A percentile compares a stretch with the other conserved stretches of the same genome.
Conservation (phyloP, 2,329 filamentous ascomycete species). For the Hypoxylon sp. region DNA sequence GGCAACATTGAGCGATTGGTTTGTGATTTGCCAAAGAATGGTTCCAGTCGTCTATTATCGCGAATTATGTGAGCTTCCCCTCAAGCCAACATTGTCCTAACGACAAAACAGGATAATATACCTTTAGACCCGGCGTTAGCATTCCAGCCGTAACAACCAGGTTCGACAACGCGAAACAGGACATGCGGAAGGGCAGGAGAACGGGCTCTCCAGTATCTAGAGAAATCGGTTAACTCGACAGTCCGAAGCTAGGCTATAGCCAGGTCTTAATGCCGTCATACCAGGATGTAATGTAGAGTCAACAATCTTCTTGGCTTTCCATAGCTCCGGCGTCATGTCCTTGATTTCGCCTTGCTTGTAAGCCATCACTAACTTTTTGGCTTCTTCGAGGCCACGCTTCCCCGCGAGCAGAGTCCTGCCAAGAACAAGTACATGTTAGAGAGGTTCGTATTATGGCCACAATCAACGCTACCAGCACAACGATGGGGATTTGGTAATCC, state of each 20-base stretch:
- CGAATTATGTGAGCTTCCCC: conserved; percentile 30
- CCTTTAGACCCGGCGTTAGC: conserved; percentile 88
- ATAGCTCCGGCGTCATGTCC: conserved; percentile 90
- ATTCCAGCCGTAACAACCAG: conserved; percentile 95
- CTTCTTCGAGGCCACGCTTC: conserved; percentile 82
- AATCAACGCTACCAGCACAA: background rate
- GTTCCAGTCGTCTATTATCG: conserved; percentile 79
- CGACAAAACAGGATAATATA: conserved; percentile 54
- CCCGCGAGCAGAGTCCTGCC: conserved; percentile 89
- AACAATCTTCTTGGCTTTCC: conserved; percentile 96
- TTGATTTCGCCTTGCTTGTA: conserved; percentile 89
- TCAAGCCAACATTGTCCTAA: background rate
- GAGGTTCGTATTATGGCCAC: background rate
- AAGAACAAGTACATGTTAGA: conserved; percentile 37
- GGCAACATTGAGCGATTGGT: conserved; percentile 97
- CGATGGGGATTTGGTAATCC: conserved; percentile 39
- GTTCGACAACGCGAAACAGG: conserved; percentile 92
- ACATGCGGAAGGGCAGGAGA: conserved; percentile 97
- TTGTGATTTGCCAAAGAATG: conserved; percentile 93
- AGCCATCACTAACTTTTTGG: conserved; percentile 83
- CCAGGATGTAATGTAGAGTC: conserved; percentile 97
- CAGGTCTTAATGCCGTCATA: conserved; percentile 60
- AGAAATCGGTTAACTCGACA: conserved; percentile 34
- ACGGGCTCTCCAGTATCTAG: conserved; percentile 93
- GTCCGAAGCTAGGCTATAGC: conserved; percentile 8